A percentile compares a stretch with the other conserved stretches of the same genome.
phyloP scores from a whole-genome alignment of 2,329 filamentous ascomycete species.

The Colletotrichum chlorophyti region DNA sequence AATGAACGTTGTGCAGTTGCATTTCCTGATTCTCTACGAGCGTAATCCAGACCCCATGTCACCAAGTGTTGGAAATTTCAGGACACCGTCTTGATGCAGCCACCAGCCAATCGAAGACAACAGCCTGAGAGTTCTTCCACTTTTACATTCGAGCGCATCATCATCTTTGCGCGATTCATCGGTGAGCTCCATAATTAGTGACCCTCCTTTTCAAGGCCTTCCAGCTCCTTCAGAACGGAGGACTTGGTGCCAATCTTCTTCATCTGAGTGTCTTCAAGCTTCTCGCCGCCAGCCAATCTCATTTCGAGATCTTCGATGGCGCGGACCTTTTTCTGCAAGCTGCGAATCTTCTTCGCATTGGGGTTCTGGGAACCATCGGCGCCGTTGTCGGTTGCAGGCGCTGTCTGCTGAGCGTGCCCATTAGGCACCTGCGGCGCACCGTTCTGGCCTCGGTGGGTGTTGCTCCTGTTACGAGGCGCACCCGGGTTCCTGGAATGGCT shows the following conservation, averaged over 20 bases:
- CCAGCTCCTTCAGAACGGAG: constrained; percentile 82
- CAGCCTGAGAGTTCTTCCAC: not conserved
- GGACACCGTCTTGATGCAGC: not conserved
- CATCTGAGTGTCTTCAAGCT: constrained; percentile 96
- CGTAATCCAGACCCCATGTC: constrained; percentile 2
- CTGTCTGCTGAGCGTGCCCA: constrained; percentile 34
- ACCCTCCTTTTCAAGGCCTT: constrained; percentile 52
- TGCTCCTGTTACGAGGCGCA: constrained; percentile 56
- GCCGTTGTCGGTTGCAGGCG: constrained; percentile 38
- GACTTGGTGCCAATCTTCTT: constrained; percentile 96
- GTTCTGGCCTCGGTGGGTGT: constrained; percentile 50
- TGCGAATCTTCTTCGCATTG: constrained; percentile 94
- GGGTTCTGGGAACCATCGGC: constrained; percentile 63
- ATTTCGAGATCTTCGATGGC: constrained; percentile 99
- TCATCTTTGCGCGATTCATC: not conserved
- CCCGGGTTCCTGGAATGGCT: constrained; percentile 62
- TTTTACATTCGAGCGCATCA: not conserved
- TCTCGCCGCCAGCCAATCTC: constrained; percentile 92
- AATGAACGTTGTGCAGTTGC: not conserved
- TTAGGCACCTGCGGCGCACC: constrained; percentile 31
- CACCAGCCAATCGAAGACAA: not conserved
- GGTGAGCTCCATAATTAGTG: not conserved
- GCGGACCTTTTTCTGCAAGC: constrained; percentile 94
- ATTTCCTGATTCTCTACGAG: constrained; percentile 5
- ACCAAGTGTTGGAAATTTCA: not conserved